phyloP scores from a whole-genome alignment of 2,329 filamentous ascomycete genomes.

The Pseudopithomyces maydicus region DNA sequence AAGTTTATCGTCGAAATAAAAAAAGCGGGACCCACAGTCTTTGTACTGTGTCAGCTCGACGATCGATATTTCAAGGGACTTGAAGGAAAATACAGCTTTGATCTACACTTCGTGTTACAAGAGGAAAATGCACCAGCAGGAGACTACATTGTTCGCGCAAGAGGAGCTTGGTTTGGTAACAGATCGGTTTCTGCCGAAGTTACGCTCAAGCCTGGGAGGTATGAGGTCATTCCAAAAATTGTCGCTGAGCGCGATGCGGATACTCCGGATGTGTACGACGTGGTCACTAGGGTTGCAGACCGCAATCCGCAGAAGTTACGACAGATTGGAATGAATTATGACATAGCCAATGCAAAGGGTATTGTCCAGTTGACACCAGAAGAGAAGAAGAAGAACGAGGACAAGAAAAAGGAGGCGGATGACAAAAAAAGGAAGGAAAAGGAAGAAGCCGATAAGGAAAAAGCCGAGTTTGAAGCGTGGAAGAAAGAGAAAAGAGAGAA shows the following conservation, averaged over 20 bases:
- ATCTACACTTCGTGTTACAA: slow-evolving; percentile 63
- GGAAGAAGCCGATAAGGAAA: slow-evolving; percentile 17
- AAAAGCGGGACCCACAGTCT: slow-evolving; percentile 57
- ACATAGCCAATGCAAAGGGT: slow-evolving; percentile 71
- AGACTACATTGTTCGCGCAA: slow-evolving; percentile 60
- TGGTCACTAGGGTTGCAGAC: slow-evolving; percentile 54
- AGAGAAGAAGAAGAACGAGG: slow-evolving; percentile 46
- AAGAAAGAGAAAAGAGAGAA: slow-evolving; percentile 21
- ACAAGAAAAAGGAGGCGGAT: slow-evolving; percentile 38
- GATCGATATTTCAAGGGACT: slow-evolving; percentile 63
- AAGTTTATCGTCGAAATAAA: slow-evolving; percentile 62
- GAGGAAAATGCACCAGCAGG: slow-evolving; percentile 54
- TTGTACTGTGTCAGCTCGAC: slow-evolving; percentile 65
- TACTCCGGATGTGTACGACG: slow-evolving; percentile 64
- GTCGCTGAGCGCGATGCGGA: slow-evolving; percentile 61
- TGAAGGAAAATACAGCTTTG: slow-evolving; percentile 60
- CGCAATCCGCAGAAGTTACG: slow-evolving; percentile 59
- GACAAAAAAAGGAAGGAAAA: slow-evolving; percentile 34
- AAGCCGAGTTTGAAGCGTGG: slow-evolving; percentile 28
- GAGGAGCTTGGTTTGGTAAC: slow-evolving; percentile 61
- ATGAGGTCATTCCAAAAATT: slow-evolving; percentile 75
- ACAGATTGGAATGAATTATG: slow-evolving; percentile 69
- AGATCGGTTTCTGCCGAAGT: slow-evolving; percentile 79
- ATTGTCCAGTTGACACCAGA: slow-evolving; percentile 56
- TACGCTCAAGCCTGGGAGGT: slow-evolving; percentile 72